These are phyloP conservation scores for Pseudotulostoma volvatum DNA, from an alignment of 495 filamentous ascomycete species.

Conservation along the genomic window DNA sequence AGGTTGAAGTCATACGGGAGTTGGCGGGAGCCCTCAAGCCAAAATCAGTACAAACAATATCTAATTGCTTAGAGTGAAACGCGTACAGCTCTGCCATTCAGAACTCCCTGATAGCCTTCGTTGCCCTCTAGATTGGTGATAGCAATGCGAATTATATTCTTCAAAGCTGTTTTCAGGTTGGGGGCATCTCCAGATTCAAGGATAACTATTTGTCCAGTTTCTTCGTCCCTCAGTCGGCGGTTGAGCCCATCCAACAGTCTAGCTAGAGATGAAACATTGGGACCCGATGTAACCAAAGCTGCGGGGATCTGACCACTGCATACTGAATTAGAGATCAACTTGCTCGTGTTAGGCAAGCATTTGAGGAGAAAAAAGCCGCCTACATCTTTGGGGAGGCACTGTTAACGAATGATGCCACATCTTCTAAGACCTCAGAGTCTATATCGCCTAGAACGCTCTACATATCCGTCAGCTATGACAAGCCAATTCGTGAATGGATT, in stretches of 20 bases:
- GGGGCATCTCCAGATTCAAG: conserved; percentile 61
- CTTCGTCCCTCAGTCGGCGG: conserved; percentile 33
- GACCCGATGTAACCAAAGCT: conserved; percentile 67
- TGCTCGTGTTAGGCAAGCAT: background rate
- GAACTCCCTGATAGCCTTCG: conserved; percentile 27
- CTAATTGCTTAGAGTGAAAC: too few species aligned
- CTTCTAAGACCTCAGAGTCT: conserved; percentile 41
- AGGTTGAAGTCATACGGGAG: conserved; percentile 85
- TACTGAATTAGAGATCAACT: too few species aligned
- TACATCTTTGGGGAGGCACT: conserved; percentile 31
- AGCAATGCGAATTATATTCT: conserved; percentile 62
- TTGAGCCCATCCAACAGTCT: conserved; percentile 49
- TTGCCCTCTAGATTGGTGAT: conserved; percentile 37
- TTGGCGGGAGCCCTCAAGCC: conserved; percentile 55
- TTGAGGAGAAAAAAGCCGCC: conserved; percentile 7
- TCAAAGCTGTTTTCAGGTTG: conserved; percentile 71
- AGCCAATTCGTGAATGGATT: background rate
- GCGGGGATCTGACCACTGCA: conserved; percentile 48
- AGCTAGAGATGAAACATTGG: conserved; percentile 67
- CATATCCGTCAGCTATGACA: conserved; percentile 2
- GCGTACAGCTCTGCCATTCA: conserved; percentile 38
- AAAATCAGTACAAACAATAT: too few species aligned
- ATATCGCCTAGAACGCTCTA: conserved; percentile 26
- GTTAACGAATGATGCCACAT: conserved; percentile 50
- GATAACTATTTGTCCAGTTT: conserved; percentile 42